These are phyloP conservation scores for Jamesozyma piceae DNA, from an alignment of 805 yeast species.

Conservation along the genomic window DNA sequence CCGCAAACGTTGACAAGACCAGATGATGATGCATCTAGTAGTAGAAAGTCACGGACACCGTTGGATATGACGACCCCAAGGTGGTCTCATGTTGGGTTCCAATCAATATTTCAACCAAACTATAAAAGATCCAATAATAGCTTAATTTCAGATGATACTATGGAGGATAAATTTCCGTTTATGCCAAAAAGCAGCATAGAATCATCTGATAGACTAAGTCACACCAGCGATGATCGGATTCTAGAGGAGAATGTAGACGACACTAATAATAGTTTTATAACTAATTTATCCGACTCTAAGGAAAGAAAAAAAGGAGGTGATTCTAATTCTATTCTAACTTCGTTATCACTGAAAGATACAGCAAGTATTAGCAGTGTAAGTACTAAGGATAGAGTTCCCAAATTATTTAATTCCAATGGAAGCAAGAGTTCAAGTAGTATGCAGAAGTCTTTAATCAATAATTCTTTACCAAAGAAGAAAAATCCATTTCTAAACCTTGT, in stretches of 20 bases:
- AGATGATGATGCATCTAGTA: constrained; percentile 11
- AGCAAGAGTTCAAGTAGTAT: constrained; percentile 7
- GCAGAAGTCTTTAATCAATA: constrained; percentile 12
- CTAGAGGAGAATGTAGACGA: constrained; percentile 1
- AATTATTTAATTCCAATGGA: constrained; percentile 10
- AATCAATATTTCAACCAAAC: constrained; percentile 12
- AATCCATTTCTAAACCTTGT: constrained; percentile 14
- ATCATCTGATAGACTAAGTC: constrained; percentile 3
- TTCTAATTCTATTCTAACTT: constrained; percentile 5
- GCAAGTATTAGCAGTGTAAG: background rate
- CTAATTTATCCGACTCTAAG: constrained; percentile 8
- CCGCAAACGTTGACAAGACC: constrained; percentile 23
- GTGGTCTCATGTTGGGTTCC: constrained; percentile 16
- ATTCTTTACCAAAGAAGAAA: constrained; percentile 9
- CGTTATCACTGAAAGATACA: constrained; percentile 2
- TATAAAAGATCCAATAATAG: constrained; percentile 5
- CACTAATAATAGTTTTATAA: constrained; percentile 11
- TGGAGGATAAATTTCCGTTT: constrained; percentile 3
- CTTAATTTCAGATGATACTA: constrained; percentile 1
- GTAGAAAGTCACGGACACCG: constrained; percentile 9
- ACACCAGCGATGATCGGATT: background rate
- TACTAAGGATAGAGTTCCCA: constrained; percentile 8
- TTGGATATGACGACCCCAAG: constrained; percentile 4
- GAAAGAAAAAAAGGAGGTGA: constrained; percentile 7
- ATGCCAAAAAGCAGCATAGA: constrained; percentile 1